These are phyloP conservation scores for Serendipita sp. DNA, from an alignment of 1,284 basidiomycete species.

Conservation along the genomic window DNA sequence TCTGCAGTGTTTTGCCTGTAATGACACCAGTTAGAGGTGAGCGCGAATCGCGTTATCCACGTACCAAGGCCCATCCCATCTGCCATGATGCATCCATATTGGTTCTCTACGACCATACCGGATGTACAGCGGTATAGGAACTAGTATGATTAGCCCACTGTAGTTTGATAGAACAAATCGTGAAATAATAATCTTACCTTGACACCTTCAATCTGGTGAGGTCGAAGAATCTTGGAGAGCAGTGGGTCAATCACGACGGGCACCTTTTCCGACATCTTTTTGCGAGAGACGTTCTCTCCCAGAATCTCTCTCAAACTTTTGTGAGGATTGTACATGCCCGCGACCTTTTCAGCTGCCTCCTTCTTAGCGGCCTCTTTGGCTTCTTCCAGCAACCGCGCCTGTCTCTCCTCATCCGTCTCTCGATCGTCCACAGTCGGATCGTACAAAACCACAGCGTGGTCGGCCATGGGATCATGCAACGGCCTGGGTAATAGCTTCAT, in stretches of 20 bases:
- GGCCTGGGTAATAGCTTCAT: constrained; percentile 80
- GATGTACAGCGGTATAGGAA: constrained; percentile 94
- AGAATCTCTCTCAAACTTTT: constrained; percentile 79
- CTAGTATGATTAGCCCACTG: constrained; percentile 24
- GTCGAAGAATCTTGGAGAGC: constrained; percentile 75
- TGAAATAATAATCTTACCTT: constrained; percentile 43
- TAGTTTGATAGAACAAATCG: constrained; percentile 12
- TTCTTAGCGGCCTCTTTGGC: constrained; percentile 47
- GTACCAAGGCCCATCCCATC: constrained; percentile 94
- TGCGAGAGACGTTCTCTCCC: constrained; percentile 58
- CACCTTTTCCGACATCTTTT: constrained; percentile 62
- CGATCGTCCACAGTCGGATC: constrained; percentile 91
- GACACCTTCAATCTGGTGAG: constrained; percentile 96
- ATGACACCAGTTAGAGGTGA: background rate
- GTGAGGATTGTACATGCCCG: constrained; percentile 74
- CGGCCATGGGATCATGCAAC: constrained; percentile 91
- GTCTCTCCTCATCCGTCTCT: constrained; percentile 73
- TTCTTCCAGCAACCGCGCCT: constrained; percentile 54
- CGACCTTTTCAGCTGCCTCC: constrained; percentile 51
- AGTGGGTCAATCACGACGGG: constrained; percentile 93
- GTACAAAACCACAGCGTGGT: constrained; percentile 94
- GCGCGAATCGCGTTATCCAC: constrained; percentile 12
- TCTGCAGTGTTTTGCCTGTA: constrained; percentile 77
- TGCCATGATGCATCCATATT: constrained; percentile 97
- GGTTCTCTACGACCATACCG: constrained; percentile 81